A percentile compares a stretch with the other conserved stretches of the same genome.
Evolutionary conservation across 345 rosid genomes (phyloP).

Genomic region (Psidium guajava): DNA sequence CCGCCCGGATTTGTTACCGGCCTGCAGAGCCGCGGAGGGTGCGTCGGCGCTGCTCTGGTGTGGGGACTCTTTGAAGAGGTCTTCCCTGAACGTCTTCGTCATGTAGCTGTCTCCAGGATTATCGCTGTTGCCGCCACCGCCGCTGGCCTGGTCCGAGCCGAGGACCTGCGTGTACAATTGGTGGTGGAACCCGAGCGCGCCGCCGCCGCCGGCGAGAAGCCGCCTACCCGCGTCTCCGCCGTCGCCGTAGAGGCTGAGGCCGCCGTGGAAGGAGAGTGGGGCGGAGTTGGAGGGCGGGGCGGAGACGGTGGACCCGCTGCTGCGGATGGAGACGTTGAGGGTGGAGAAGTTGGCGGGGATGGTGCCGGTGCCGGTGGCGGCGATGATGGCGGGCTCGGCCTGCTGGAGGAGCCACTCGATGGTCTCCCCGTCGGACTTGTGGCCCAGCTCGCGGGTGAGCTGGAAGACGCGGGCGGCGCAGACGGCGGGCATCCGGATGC

Average conservation of each 20-base stretch:
- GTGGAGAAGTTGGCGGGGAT: conserved; percentile 84
- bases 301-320: conserved; percentile 46
- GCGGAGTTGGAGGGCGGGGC: conserved; percentile 48
- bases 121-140: conserved; percentile 2
- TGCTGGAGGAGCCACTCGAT: conserved; percentile 81
- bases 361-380: conserved; percentile 74
- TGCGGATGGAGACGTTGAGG: conserved; percentile 56
- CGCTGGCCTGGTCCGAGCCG: conserved; percentile 6
- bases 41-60: conserved; percentile 5
- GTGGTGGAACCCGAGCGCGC: conserved; percentile 25
- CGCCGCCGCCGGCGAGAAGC: conserved; percentile 20
- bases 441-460: conserved; percentile 62
- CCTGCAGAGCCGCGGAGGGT: conserved; percentile 3
- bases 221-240: conserved; percentile 4
- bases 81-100: conserved; percentile 46
- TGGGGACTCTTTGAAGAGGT: conserved; percentile 48
- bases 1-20: conserved; percentile 11
- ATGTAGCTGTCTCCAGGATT: conserved; percentile 18
- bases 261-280: conserved; percentile 42
- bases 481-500: conserved; percentile 82
- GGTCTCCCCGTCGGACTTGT: conserved; percentile 81
- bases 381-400: conserved; percentile 72
- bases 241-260: conserved; percentile 33
- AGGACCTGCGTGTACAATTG: conserved; percentile 10
- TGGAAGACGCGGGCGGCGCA: conserved; percentile 85